Evolutionary conservation across 2,329 filamentous ascomycete genomes (phyloP).

Genomic region (Botrytis hyacinthi): DNA sequence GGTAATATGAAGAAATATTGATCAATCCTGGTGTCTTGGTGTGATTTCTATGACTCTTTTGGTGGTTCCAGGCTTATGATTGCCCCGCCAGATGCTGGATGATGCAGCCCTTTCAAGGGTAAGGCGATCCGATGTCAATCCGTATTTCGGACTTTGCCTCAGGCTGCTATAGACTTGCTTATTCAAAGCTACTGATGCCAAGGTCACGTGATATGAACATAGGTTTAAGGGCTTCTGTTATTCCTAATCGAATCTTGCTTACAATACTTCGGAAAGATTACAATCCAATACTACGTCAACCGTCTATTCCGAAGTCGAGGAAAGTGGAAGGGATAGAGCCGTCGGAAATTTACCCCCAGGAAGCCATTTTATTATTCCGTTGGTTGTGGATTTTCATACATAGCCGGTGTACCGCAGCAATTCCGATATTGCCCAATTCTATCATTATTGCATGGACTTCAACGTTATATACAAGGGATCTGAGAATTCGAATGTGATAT

Average conservation of each 20-base stretch:
- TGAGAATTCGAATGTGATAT: not conserved
- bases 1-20: constrained; percentile 13
- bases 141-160: constrained; percentile 1
- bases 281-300: not conserved
- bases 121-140: not conserved
- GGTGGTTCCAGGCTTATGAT: constrained; percentile 4
- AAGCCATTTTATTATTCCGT: not conserved
- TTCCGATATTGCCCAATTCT: constrained; percentile 4
- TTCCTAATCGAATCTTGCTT: not conserved
- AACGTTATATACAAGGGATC: constrained; percentile 1
- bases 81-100: constrained; percentile 14
- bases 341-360: not conserved
- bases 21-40: constrained; percentile 1
- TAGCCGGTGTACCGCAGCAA: not conserved
- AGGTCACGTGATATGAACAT: not conserved
- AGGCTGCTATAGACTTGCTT: not conserved
- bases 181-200: not conserved
- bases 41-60: constrained; percentile 11
- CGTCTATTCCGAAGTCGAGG: not conserved
- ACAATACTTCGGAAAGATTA: not conserved
- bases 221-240: not conserved
- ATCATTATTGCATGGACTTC: constrained; percentile 2
- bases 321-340: not conserved
- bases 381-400: constrained; percentile 1
- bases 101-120: not conserved